phyloP scores from a whole-genome alignment of 2,329 filamentous ascomycete genomes.

The Ophiostoma triangulosporum region DNA sequence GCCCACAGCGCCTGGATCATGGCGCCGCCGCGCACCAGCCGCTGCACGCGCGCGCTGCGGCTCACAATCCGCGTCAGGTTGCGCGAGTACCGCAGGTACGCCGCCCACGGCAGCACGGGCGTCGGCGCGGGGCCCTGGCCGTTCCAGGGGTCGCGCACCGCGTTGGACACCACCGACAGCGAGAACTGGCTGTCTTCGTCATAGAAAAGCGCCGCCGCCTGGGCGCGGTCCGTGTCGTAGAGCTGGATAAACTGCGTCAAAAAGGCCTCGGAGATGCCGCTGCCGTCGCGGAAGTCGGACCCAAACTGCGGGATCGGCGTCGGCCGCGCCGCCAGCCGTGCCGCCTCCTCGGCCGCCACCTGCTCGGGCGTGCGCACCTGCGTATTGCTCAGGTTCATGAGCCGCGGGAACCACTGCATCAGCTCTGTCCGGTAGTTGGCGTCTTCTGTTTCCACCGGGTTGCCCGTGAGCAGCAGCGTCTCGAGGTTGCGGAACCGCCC shows the following conservation, averaged over 20 bases:
- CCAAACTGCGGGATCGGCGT: slow-evolving; percentile 47
- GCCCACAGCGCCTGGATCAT: slow-evolving; percentile 58
- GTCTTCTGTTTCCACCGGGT: slow-evolving; percentile 52
- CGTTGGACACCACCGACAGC: slow-evolving; percentile 52
- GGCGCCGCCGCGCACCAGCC: slow-evolving; percentile 50
- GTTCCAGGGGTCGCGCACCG: slow-evolving; percentile 34
- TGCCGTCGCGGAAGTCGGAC: slow-evolving; percentile 61
- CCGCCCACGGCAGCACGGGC: slow-evolving; percentile 48
- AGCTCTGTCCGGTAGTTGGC: slow-evolving; percentile 55
- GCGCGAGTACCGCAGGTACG: slow-evolving; percentile 64
- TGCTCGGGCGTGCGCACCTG: slow-evolving; percentile 63
- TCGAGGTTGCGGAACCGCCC: slow-evolving; percentile 66
- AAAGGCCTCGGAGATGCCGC: slow-evolving; percentile 62
- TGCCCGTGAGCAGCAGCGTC: slow-evolving; percentile 65
- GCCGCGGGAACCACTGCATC: slow-evolving; percentile 67
- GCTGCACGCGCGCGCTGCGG: slow-evolving; percentile 40
- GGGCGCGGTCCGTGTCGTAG: slow-evolving; percentile 59
- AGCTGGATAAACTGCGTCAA: slow-evolving; percentile 58
- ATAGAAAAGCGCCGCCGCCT: slow-evolving; percentile 55
- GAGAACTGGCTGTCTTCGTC: slow-evolving; percentile 66
- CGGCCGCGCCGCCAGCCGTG: slow-evolving; percentile 29
- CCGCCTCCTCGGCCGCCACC: slow-evolving; percentile 40
- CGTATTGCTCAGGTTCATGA: slow-evolving; percentile 62
- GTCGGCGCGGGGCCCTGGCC: slow-evolving; percentile 19
- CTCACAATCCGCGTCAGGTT: slow-evolving; percentile 61